Evolutionary conservation across 2,329 filamentous ascomycete species (phyloP), one percentile per base, ranked within the genome.

Genomic region (Ascosphaera acerosa): DNA sequence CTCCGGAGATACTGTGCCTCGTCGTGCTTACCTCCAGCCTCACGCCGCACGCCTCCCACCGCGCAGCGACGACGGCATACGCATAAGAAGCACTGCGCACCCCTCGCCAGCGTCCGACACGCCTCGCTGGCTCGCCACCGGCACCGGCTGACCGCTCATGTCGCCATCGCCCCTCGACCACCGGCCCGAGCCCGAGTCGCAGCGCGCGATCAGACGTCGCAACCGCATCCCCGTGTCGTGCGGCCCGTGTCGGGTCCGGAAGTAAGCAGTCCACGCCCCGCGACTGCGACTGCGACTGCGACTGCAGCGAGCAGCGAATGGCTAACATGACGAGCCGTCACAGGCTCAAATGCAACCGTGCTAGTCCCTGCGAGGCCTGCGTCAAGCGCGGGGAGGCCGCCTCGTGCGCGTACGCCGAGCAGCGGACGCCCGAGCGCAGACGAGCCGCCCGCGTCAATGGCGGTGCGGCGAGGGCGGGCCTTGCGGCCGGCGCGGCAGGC

Each of bases 141-240:
- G n/a, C n/a, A n/a, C n/a, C n/a, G n/a, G n/a, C n/a, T n/a, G n/a
- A n/a, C n/a, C n/a, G n/a, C n/a, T n/a, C n/a, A n/a, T n/a, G n/a
- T n/a, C n/a, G n/a, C 25, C 4, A 10, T 30, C 6, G 9, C 20
- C 14, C 15, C 29, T 4, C 18, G 29, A 14, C 29, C 14, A 30
- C 29, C 14, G 18, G 29, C 14, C 29, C 14, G 29, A 30, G 29
- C 14, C 29, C 29, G 14, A 23, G 9, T 23, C 20, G 9, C 9
- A 12, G 20, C 69, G 78, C 42, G 73, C 92, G 31, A 76, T 92
- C 36, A 72, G 84, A 40, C 90, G 89, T 58, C 69, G 84, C 49
- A 92, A 94, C 46, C 65, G 84, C 36, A 73, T 92, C 10, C 84
- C 84, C 29, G 61, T 94, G 31, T 92, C 81, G 44, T 94, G 84